These are phyloP conservation scores for Trichophyton simii DNA, from an alignment of 2,329 filamentous ascomycete genomes.

Conservation along the genomic window DNA sequence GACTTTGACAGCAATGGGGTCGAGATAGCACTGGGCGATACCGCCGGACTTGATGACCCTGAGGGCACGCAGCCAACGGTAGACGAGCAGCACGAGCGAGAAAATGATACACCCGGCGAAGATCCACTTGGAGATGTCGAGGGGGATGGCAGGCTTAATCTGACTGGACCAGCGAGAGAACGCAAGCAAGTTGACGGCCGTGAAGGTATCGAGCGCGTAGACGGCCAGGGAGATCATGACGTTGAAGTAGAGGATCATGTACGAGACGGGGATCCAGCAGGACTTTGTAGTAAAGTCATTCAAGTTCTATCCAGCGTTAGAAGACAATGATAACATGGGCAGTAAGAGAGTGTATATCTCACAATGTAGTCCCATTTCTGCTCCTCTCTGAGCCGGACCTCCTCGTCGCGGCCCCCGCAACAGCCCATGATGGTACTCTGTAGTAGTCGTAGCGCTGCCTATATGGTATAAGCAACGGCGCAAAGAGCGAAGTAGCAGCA, in stretches of 20 bases:
- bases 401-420: slow-evolving; percentile 43
- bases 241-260: slow-evolving; percentile 72
- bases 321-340: not conserved
- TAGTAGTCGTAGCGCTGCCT: not conserved
- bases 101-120: slow-evolving; percentile 86
- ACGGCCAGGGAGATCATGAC: slow-evolving; percentile 68
- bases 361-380: slow-evolving; percentile 94
- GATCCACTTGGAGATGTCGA: slow-evolving; percentile 81
- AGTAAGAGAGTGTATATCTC: slow-evolving; percentile 25
- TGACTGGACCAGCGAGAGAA: slow-evolving; percentile 83
- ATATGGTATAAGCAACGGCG: not conserved
- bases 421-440: slow-evolving; percentile 47
- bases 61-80: slow-evolving; percentile 66
- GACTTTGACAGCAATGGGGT: slow-evolving; percentile 70
- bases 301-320: slow-evolving; percentile 33
- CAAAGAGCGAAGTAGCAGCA: not conserved
- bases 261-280: slow-evolving; percentile 65
- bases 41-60: slow-evolving; percentile 73
- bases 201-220: slow-evolving; percentile 84
- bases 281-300: slow-evolving; percentile 74
- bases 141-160: slow-evolving; percentile 64
- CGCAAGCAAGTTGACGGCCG: slow-evolving; percentile 75
- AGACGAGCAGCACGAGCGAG: slow-evolving; percentile 69
- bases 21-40: slow-evolving; percentile 82
- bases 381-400: slow-evolving; percentile 59